Conservation (phyloP, 2,329 filamentous ascomycete genomes). For the Paraphaeosphaeria sporulosa region DNA sequence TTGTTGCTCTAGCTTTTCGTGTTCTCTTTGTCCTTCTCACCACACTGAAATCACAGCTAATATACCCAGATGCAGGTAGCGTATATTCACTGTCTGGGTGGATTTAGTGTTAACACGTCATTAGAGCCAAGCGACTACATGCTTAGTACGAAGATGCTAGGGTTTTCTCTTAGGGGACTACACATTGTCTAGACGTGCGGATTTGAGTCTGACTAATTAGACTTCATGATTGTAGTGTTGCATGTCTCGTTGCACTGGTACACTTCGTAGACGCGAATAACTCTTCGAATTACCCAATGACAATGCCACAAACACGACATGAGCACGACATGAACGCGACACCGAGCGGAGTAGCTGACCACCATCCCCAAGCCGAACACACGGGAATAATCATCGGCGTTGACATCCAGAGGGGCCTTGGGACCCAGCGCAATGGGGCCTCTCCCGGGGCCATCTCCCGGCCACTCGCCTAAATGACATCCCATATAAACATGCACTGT, state of each 20-base stretch:
- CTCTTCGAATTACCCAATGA: too few species aligned
- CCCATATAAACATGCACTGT: constrained; percentile 10
- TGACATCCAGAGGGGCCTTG: neutral
- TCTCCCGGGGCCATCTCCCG: constrained; percentile 3
- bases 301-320: neutral
- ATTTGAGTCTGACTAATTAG: neutral
- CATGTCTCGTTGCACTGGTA: too few species aligned
- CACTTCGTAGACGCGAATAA: too few species aligned
- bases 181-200: too few species aligned
- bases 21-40: neutral
- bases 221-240: too few species aligned
- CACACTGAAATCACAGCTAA: neutral
- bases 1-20: neutral
- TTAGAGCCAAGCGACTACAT: neutral
- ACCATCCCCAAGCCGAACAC: neutral
- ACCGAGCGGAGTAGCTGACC: neutral
- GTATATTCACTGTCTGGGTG: neutral
- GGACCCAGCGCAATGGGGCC: neutral
- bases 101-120: neutral
- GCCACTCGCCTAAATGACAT: constrained; percentile 12
- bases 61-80: neutral
- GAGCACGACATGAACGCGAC: neutral
- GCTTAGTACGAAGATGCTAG: neutral
- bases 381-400: neutral
- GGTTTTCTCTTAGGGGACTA: neutral